Percentiles rank a stretch among this genome's conserved stretches.
Conservation (phyloP, 129 eudicot species). For the Glebionis coronaria region DNA sequence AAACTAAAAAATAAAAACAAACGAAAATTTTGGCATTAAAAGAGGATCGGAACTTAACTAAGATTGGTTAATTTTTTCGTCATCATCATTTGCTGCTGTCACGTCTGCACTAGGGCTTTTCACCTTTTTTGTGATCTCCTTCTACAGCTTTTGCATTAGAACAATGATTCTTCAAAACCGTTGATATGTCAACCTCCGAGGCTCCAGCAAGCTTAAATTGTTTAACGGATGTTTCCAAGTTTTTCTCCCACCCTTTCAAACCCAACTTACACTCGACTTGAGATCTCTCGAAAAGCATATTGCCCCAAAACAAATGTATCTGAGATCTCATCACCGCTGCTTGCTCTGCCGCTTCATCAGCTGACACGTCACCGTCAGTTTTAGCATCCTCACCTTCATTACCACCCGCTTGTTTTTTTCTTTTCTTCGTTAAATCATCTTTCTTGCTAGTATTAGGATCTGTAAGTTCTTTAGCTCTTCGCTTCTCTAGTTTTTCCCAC, state of each 20-base stretch:
- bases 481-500: not conserved
- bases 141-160: constrained; percentile 50
- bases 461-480: not conserved
- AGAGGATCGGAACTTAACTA: no score
- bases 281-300: constrained; percentile 72
- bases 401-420: no score
- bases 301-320: constrained; percentile 65
- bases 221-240: constrained; percentile 66
- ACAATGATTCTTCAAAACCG: constrained; percentile 70
- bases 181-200: constrained; percentile 57
- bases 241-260: constrained; percentile 68
- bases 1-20: no score
- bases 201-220: constrained; percentile 77
- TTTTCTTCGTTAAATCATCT: not conserved
- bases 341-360: constrained; percentile 46
- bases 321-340: constrained; percentile 55
- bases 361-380: not conserved
- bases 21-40: no score
- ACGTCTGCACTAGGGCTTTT: no score
- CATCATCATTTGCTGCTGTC: no score
- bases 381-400: no score
- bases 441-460: not conserved
- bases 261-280: constrained; percentile 61
- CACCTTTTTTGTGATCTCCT: not conserved
- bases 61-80: no score